Base-by-base conservation (phyloP, 1,284 basidiomycete genomes). In the Moesziomyces antarcticus region DNA sequence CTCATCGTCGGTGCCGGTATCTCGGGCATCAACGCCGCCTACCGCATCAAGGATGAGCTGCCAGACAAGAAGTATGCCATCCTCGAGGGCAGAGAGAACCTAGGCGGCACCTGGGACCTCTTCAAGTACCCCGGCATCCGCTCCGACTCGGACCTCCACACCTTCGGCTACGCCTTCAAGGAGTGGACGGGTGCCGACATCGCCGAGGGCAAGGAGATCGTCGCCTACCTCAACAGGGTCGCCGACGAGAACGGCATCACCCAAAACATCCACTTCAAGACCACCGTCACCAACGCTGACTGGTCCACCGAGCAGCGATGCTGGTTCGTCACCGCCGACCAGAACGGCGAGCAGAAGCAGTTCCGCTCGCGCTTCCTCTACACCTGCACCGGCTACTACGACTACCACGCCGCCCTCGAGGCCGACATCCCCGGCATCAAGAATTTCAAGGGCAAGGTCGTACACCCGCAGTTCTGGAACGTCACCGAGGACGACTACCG, bases 11-110 rank as follows among this genome's bases (percentile, higher is more conserved):
- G 81, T 43, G 78, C 80, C 42, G 81, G 81, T 62, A 74, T 82
- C 70, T 81, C 79, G 20, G 81, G 81, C 54, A 80, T 82, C 71
- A 82, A 82, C 56, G 78, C 79, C 47, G 77, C 76, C 21, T 83
- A 83, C 62, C 75, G 81, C 46, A 62, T 78, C 50, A 45, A 67
- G 18, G 67, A 74, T 25, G 52, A 70, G 46, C 69, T 77, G 24
- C 76, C 71, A 22, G 62, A 73, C 51, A 79, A 74, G 40, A 74
- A 76, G 56, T 81, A 72, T 47, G 13, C 61, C 46, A 75, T 81
- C 42, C 33, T 81, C 45, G 79, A 81, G 53, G 57, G 53, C 24
- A 54, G 78, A 16, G 50, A 59, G 30, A 50, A 71, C 20, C 50
- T 81, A 47, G 79, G 79, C 35, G 81, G 81, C 27, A 82, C 81